A percentile compares a stretch with the other conserved stretches of the same genome.
phyloP scores from a whole-genome alignment of 2,329 filamentous ascomycete species.

The Grosmannia penicillata region DNA sequence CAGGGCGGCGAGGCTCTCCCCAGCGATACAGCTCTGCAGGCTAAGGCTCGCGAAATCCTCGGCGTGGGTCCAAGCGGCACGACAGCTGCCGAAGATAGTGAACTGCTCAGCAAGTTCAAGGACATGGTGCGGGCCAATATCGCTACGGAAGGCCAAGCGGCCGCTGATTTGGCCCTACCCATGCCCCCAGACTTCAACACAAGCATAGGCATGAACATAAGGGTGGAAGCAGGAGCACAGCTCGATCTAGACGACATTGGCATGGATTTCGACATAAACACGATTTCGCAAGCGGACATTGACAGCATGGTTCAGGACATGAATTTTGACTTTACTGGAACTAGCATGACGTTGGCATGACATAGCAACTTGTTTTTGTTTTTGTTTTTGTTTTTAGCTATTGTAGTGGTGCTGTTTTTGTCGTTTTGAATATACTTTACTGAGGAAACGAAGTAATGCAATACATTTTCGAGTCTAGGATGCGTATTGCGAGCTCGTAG shows the following conservation, averaged over 20 bases:
- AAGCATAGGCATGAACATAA: background rate
- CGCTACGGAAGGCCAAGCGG: slow-evolving; percentile 2
- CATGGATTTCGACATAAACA: slow-evolving; percentile 3
- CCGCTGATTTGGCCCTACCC: background rate
- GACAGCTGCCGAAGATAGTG: slow-evolving; percentile 39
- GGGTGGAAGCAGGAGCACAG: background rate
- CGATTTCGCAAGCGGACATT: slow-evolving; percentile 21
- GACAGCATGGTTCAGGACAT: slow-evolving; percentile 27
- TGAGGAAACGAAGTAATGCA: no score
- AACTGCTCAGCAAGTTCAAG: slow-evolving; percentile 39
- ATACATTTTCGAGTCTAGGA: no score
- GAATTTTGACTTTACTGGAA: slow-evolving; percentile 23
- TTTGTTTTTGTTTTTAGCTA: background rate
- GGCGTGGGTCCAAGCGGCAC: slow-evolving; percentile 16
- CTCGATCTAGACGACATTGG: background rate
- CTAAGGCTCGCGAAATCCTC: slow-evolving; percentile 33
- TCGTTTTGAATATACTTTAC: no score
- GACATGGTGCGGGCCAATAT: slow-evolving; percentile 22
- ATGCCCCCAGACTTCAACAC: no score
- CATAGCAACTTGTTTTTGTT: background rate
- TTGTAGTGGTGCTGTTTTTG: no score
- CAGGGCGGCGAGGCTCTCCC: slow-evolving; percentile 29
- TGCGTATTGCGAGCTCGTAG: no score
- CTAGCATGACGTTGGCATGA: no score
- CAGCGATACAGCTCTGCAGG: slow-evolving; percentile 28